Evolutionary conservation across 2,329 filamentous ascomycete species (phyloP), one percentile per base, ranked within the genome.

Genomic region (Metarhizium guizhouense): DNA sequence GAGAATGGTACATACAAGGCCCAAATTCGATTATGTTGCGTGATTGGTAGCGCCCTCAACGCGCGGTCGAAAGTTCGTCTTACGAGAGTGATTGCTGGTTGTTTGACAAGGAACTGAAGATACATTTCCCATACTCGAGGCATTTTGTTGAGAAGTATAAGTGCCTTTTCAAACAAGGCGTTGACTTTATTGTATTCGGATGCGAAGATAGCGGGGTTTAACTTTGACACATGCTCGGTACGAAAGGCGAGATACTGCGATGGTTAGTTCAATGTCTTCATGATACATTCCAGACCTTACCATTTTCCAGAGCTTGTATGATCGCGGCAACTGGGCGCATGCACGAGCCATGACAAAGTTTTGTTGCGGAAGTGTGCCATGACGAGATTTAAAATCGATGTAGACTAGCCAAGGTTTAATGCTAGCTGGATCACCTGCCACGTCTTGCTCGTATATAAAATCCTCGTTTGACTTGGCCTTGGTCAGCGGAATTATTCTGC

Each of bases 71-170:
- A 99, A 1, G 90, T 90, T 61, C 85, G 85, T 57, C 94, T 84
- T 30, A 90, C 95, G 56, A 85, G 79, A 7, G 93, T 96, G 58
- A 99, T 85, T 54, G 95, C 76, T n/a, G 94, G 94, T 70, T 99
- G 94, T 66, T 88, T 84, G 68, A 93, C 84, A 56, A 99, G 78
- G 67, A 99, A 97, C 51, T 82, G 82, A 59, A 99, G 84, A 69
- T 96, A 99, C 85, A 97, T 90, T 70, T 96, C 92, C 95, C 94
- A 99, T 68, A 99, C 94, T 62, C 85, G 83, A 29, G 95, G 94
- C 94, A 99, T 99, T 75, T 99, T 99, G 75, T 99, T 96, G 59
- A 99, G 81, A 45, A 99, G 79, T 57, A 96, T 89, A 53, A 99
- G 76, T 3, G 94, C 92, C 63, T 90, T 83, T 74, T 99, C 94